Base-by-base conservation (phyloP, 23 red algal species). In the Gracilaria vermiculophylla region DNA sequence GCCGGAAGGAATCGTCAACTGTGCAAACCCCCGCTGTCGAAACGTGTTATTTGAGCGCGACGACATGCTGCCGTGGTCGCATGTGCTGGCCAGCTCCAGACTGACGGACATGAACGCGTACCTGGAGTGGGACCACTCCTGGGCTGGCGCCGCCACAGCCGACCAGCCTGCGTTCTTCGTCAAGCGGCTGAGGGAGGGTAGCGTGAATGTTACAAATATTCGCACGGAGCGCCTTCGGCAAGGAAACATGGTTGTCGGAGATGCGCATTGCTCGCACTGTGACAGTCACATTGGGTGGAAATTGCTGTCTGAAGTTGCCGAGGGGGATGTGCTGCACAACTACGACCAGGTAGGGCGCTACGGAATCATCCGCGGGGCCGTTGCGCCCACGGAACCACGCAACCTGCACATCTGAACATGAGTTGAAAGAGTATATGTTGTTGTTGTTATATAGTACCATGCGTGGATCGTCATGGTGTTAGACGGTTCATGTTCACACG, bases 51-150 rank as follows among this genome's bases (percentile, higher is more conserved):
- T 91, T 44, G 52, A 81, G 5, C 76, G 87, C 76, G 87, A 91
- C 47, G 87, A 91, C 50, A 60, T 91, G 36, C 28, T 91, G 41
- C 87, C 87, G 62, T 91, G 87, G 87, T 78, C 48, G 27, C 87
- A 91, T 54, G 87, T 91, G 61, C 60, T 91, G 44, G 54, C 87
- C 15, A 70, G 57, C 41, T 69, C 87, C 14, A 31, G 87, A 69
- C 75, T 91, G 2, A 81, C 87, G 6, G 87, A 91, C 32, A 81
- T 91, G 87, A 64, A 91, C 37, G 56, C 87, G 39, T 91, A 81
- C 64, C 87, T 91, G 34, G 87, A 91, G 69, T 81, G 87, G 87
- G 87, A 91, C 62, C 87, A 91, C 33, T 80, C 75, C 8, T 91
- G 87, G 87, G 84, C 84, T 34, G 84, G 84, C 19, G 45, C 65